These are phyloP conservation scores for Plasmopara halstedii DNA, from an alignment of 352 stramenopile genomes.

Conservation along the genomic window DNA sequence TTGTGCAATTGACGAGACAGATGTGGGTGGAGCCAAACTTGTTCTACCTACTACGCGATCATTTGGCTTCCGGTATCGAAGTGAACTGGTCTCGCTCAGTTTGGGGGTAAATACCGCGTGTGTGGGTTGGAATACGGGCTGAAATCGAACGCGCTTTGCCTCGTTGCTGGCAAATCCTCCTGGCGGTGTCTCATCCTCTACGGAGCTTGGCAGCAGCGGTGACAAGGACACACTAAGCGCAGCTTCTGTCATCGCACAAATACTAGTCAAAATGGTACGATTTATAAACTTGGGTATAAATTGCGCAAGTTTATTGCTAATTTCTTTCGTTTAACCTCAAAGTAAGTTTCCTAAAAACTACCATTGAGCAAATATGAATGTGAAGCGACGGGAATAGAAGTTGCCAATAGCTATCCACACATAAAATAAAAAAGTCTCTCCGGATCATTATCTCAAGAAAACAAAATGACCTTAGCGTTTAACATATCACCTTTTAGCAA, in stretches of 20 bases:
- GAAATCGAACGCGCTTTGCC: constrained; percentile 64
- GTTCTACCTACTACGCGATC: constrained; percentile 58
- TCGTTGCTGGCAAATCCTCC: not conserved
- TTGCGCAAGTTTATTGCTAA: too few species aligned
- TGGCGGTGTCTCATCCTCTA: constrained; percentile 46
- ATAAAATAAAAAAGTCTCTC: too few species aligned
- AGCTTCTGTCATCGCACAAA: constrained; percentile 25
- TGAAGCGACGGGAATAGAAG: too few species aligned
- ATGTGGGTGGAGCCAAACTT: constrained; percentile 57
- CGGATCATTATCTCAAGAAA: too few species aligned
- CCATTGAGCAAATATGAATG: too few species aligned
- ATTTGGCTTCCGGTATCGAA: constrained; percentile 76
- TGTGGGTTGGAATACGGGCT: constrained; percentile 65
- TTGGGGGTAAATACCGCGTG: constrained; percentile 79
- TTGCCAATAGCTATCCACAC: too few species aligned
- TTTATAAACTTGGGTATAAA: not conserved
- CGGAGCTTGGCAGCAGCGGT: constrained; percentile 65
- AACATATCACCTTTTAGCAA: too few species aligned
- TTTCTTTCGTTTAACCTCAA: too few species aligned
- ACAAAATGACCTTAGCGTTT: too few species aligned
- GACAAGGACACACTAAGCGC: constrained; percentile 71
- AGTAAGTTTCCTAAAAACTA: too few species aligned
- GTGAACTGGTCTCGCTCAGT: constrained; percentile 52
- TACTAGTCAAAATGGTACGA: not conserved
- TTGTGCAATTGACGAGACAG: constrained; percentile 75